These are phyloP conservation scores for Acacia melanoxylon DNA, from an alignment of 306 rosid species.

Conservation along the genomic window DNA sequence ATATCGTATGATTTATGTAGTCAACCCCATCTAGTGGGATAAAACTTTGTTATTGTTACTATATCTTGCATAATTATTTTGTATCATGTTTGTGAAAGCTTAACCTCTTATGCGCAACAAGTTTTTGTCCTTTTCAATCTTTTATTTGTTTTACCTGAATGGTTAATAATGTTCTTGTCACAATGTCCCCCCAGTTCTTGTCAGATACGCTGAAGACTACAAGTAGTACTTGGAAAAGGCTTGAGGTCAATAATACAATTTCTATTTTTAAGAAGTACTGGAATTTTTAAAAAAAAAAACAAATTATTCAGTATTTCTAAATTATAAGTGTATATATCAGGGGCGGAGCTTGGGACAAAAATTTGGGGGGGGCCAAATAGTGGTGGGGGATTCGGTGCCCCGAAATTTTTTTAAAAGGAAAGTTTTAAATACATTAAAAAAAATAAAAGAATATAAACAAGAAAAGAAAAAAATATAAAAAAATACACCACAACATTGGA, in stretches of 20 bases:
- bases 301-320: background rate
- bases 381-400: too few species aligned
- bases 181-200: background rate
- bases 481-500: too few species aligned
- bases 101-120: too few species aligned
- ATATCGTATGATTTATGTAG: too few species aligned
- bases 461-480: too few species aligned
- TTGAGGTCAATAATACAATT: background rate
- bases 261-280: background rate
- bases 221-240: background rate
- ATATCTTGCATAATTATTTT: background rate
- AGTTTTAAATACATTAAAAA: too few species aligned
- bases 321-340: background rate
- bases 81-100: background rate
- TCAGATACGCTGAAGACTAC: background rate
- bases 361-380: too few species aligned
- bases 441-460: too few species aligned
- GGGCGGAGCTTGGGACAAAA: too few species aligned
- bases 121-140: background rate
- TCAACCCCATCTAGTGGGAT: accelerated
- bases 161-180: background rate
- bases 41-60: too few species aligned
- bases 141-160: background rate
- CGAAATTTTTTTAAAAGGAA: too few species aligned
- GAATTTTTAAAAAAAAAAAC: background rate